phyloP scores from a whole-genome alignment of 2,329 filamentous ascomycete species.

The Penicillium palitans region DNA sequence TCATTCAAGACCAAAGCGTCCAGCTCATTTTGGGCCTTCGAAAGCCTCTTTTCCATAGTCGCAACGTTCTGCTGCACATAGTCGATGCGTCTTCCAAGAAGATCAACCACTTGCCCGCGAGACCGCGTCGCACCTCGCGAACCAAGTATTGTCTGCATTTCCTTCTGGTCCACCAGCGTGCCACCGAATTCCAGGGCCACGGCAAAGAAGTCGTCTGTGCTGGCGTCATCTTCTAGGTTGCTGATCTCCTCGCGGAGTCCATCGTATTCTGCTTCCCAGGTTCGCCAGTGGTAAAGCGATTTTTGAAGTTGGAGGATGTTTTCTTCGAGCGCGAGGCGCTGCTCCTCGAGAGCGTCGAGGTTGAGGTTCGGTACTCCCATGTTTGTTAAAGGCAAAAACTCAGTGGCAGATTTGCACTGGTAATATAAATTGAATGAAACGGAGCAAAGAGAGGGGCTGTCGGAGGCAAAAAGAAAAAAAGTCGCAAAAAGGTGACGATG shows the following conservation, averaged over 20 bases:
- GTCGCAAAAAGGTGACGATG: constrained; percentile 11
- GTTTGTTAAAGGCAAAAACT: not conserved
- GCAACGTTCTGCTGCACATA: constrained; percentile 83
- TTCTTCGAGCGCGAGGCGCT: constrained; percentile 72
- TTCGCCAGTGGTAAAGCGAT: constrained; percentile 82
- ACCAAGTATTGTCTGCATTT: constrained; percentile 58
- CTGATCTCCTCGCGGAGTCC: constrained; percentile 79
- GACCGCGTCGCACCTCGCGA: constrained; percentile 49
- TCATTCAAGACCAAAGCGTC: constrained; percentile 61
- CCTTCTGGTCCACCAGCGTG: constrained; percentile 48
- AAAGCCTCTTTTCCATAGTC: constrained; percentile 71
- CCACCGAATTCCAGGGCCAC: constrained; percentile 48
- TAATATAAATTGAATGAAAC: not conserved
- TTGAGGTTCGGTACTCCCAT: constrained; percentile 49
- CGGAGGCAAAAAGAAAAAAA: constrained; percentile 13
- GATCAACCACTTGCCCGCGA: constrained; percentile 63
- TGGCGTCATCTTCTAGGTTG: constrained; percentile 51
- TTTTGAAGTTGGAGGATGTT: constrained; percentile 72
- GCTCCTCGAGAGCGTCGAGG: constrained; percentile 70
- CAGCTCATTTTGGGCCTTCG: constrained; percentile 65
- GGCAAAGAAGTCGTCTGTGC: constrained; percentile 56
- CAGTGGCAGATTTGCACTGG: not conserved
- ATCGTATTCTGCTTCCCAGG: constrained; percentile 90
- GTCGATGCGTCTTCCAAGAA: constrained; percentile 75
- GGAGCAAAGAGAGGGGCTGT: not conserved